A percentile compares a stretch with the other conserved stretches of the same genome.
phyloP scores from a whole-genome alignment of 257 asterid genomes.

The Coffea canephora region DNA sequence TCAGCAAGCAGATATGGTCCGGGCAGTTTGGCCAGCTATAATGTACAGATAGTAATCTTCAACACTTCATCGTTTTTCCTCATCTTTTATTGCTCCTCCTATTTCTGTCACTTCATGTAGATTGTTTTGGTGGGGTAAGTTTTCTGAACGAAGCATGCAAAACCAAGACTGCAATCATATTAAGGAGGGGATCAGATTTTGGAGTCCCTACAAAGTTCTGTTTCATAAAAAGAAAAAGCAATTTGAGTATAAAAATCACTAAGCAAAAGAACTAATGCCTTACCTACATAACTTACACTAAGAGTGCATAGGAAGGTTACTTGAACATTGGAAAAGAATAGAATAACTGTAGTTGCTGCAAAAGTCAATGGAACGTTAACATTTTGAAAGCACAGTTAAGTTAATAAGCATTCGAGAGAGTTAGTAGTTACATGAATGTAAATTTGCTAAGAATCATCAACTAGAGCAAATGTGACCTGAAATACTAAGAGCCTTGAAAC shows the following conservation, averaged over 20 bases:
- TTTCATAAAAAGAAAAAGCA: too few species aligned
- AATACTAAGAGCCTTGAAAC: too few species aligned
- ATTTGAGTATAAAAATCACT: not conserved
- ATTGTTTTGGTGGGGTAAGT: constrained; percentile 62
- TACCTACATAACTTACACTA: constrained; percentile 80
- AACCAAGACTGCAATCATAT: constrained; percentile 57
- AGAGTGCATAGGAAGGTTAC: constrained; percentile 60
- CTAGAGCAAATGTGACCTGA: too few species aligned
- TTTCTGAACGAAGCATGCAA: constrained; percentile 85
- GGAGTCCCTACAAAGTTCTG: too few species aligned
- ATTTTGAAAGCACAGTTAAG: too few species aligned
- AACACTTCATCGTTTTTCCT: not conserved
- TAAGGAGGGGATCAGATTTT: too few species aligned
- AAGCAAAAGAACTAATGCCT: not conserved
- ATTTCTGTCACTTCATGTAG: constrained; percentile 38
- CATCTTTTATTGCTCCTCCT: constrained; percentile 33
- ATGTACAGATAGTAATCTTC: not conserved
- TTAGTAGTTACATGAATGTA: too few species aligned
- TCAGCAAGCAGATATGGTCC: too few species aligned
- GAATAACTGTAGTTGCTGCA: constrained; percentile 71
- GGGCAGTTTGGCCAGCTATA: not conserved
- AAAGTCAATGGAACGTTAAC: not conserved
- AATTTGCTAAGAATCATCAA: too few species aligned
- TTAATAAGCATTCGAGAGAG: too few species aligned
- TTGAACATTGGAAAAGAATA: constrained; percentile 63